phyloP scores from a whole-genome alignment of 2,329 filamentous ascomycete species.

The Tolypocladium ovalisporum region DNA sequence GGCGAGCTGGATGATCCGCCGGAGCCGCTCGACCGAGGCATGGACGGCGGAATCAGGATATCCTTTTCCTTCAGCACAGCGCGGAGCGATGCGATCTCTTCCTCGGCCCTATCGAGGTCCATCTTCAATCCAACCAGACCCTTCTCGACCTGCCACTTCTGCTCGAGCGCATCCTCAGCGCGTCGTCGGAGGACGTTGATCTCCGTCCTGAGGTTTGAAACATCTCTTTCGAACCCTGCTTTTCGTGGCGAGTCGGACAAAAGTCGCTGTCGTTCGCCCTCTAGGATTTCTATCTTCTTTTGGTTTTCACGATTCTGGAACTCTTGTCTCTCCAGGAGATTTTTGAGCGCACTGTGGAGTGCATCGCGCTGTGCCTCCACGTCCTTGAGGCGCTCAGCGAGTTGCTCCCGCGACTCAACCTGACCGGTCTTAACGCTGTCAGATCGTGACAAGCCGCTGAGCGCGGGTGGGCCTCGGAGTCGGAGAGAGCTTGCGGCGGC shows the following conservation, averaged over 20 bases:
- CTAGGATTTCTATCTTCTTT: constrained; percentile 68
- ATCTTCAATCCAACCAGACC: constrained; percentile 82
- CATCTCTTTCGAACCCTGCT: constrained; percentile 74
- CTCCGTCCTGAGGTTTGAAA: constrained; percentile 68
- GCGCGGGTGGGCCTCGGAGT: constrained; percentile 24
- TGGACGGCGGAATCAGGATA: constrained; percentile 57
- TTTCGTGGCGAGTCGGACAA: constrained; percentile 58
- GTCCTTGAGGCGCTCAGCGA: constrained; percentile 77
- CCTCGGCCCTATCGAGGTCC: constrained; percentile 90
- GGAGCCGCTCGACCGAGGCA: constrained; percentile 31
- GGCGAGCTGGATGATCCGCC: constrained; percentile 21
- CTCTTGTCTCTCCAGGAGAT: constrained; percentile 74
- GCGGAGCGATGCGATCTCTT: constrained; percentile 79
- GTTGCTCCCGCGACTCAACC: constrained; percentile 52
- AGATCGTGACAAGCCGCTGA: constrained; percentile 44
- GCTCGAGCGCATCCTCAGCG: constrained; percentile 86
- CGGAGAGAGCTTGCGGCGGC: constrained; percentile 44
- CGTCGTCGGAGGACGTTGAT: constrained; percentile 74
- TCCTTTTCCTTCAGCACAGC: constrained; percentile 73
- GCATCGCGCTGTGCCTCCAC: constrained; percentile 90
- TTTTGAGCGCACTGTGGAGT: constrained; percentile 76
- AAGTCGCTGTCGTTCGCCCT: constrained; percentile 67
- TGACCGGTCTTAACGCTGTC: constrained; percentile 40
- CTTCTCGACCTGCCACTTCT: constrained; percentile 95
- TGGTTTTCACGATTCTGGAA: constrained; percentile 73